These are phyloP conservation scores for Pelargonium hybrid DNA, from an alignment of 441 rosid genomes.

Conservation along the genomic window DNA sequence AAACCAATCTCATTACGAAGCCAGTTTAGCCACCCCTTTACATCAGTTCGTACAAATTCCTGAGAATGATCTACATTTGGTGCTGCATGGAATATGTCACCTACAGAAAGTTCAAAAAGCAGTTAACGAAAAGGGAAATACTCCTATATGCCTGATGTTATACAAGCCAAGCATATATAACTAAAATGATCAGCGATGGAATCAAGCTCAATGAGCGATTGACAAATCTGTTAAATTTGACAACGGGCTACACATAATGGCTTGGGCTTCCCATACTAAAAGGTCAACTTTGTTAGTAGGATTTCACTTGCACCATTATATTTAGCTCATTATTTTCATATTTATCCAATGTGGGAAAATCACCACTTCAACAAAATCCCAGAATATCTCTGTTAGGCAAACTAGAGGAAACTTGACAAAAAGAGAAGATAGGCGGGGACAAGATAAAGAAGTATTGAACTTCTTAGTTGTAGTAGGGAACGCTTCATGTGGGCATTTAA, in stretches of 20 bases:
- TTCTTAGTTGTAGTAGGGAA: no score
- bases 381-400: not conserved
- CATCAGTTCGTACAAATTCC: slow-evolving; percentile 36
- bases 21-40: slow-evolving; percentile 42
- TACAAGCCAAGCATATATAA: not conserved
- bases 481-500: no score
- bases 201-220: not conserved
- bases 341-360: no score
- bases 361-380: no score
- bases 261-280: no score
- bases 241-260: no score
- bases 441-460: no score
- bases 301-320: no score
- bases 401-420: not conserved
- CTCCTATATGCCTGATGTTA: not conserved
- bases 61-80: slow-evolving; percentile 43
- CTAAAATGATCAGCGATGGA: not conserved
- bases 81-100: slow-evolving; percentile 44
- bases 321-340: no score
- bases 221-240: no score
- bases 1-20: slow-evolving; percentile 33
- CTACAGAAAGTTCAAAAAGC: slow-evolving; percentile 16
- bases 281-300: no score
- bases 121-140: not conserved
- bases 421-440: no score